Base-by-base conservation (phyloP, 1,139 yeast genomes). In the Saccharomycopsis hybrid region DNA sequence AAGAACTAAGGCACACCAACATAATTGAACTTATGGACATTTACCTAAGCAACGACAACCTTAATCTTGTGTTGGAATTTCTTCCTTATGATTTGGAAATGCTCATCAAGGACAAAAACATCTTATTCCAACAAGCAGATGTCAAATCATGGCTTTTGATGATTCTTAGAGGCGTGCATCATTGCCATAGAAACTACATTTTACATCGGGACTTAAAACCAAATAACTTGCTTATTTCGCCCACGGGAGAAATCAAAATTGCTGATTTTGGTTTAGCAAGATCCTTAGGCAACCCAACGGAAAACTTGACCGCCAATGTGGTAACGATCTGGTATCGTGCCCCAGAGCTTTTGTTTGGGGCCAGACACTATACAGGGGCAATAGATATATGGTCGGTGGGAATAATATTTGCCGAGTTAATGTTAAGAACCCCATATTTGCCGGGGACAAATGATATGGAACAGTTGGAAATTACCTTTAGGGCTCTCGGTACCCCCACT, bases 261-360 rank as follows among this genome's bases (percentile, higher is more conserved):
- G 97, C 97, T 4, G 98, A 92, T 86, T 92, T 92, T 71, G 98
- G 98, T 59, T 73, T 92, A 48, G 97, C 97, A 0, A 69, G 98
- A 53, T 78, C 90, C 1, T 69, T 87, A 55, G 92, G 94, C 1
- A 77, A 81, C 40, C 84, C 89, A 1, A 84, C 85, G 50, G 92
- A 86, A 58, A 85, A 80, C 53, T 70, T 92, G 63, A 86, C 97
- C 0, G 85, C 95, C 0, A 90, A 90, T 57, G 98, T 92, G 7
- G 99, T 92, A 1, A 92, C 99, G 2, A 71, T 97, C 54, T 92
- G 98, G 98, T 92, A 92, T 66, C 71, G 97, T 50, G 95, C 97
- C 0, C 98, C 98, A 0, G 98, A 92, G 60, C 70, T 92, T 47
- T 68, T 92, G 40, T 83, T 90, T 62, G 96, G 96, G 0, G 90